These are phyloP conservation scores for Eremothecium coryli DNA, from an alignment of 1,139 yeast species.

Conservation along the genomic window DNA sequence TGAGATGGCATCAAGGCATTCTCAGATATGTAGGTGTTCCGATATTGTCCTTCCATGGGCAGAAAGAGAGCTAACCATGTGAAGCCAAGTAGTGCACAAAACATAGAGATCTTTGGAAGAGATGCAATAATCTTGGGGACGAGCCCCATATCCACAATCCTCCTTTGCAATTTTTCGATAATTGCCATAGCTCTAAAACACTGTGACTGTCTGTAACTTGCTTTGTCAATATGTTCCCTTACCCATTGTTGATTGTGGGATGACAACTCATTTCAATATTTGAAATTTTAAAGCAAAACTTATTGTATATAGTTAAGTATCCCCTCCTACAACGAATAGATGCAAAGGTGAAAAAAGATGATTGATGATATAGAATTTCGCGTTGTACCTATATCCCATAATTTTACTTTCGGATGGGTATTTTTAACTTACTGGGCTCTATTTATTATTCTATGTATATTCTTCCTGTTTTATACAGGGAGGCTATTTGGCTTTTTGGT, in stretches of 20 bases:
- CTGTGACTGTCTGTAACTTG: too few relatives aligned
- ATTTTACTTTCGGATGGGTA: constrained; percentile 19
- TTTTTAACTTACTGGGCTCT: constrained; percentile 78
- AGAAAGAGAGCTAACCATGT: constrained; percentile 54
- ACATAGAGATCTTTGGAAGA: constrained; percentile 55
- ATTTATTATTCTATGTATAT: constrained; percentile 50
- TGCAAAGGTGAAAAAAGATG: neutral
- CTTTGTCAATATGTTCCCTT: too few relatives aligned
- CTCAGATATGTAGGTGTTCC: constrained; percentile 82
- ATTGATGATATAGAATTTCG: neutral
- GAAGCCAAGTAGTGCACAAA: constrained; percentile 52
- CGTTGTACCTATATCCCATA: neutral
- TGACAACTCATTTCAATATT: too few relatives aligned
- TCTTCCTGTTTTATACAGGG: constrained; percentile 67
- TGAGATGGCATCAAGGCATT: constrained; percentile 97
- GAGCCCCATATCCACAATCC: constrained; percentile 48
- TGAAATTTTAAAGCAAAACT: too few relatives aligned
- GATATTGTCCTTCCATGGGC: constrained; percentile 74
- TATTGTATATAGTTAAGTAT: too few relatives aligned
- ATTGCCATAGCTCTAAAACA: constrained; percentile 61
- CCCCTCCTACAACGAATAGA: too few relatives aligned
- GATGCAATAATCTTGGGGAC: constrained; percentile 46
- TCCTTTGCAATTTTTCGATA: constrained; percentile 45
- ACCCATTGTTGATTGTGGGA: too few relatives aligned
- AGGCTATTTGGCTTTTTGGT: constrained; percentile 59